Evolutionary conservation across 441 rosid species (phyloP).

Genomic region (Hura crepitans): DNA sequence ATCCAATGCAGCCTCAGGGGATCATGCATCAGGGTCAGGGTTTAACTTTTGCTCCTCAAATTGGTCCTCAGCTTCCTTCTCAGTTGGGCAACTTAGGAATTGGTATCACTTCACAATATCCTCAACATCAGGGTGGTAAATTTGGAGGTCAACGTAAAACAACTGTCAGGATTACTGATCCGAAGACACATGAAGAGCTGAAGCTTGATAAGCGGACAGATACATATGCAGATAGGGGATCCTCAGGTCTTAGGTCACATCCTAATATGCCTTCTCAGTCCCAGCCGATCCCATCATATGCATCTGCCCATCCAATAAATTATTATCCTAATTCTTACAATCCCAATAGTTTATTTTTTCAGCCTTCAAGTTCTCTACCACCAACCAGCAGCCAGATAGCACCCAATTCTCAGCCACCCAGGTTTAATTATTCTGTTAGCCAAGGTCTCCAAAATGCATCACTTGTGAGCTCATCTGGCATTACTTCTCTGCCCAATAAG

Average conservation of each 20-base stretch:
- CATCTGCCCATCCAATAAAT: constrained; percentile 47
- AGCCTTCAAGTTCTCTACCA: constrained; percentile 47
- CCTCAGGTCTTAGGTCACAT: constrained; percentile 57
- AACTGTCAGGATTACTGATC: constrained; percentile 82
- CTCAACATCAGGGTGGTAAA: constrained; percentile 75
- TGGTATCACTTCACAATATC: constrained; percentile 55
- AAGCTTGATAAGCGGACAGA: constrained; percentile 77
- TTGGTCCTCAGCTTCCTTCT: constrained; percentile 63
- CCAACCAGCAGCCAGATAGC: constrained; percentile 54
- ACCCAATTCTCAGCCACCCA: constrained; percentile 56
- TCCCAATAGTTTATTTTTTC: constrained; percentile 44
- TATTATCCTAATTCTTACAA: constrained; percentile 50
- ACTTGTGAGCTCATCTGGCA: constrained; percentile 41
- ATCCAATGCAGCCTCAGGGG: constrained; percentile 75
- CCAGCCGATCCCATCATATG: constrained; percentile 56
- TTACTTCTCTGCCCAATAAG: constrained; percentile 38
- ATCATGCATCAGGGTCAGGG: constrained; percentile 88
- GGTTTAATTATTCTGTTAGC: constrained; percentile 45
- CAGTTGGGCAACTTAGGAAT: constrained; percentile 71
- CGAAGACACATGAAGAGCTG: constrained; percentile 90
- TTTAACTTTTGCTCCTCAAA: constrained; percentile 56
- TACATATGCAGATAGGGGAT: constrained; percentile 49
- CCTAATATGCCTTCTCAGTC: constrained; percentile 60
- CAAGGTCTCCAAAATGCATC: constrained; percentile 63
- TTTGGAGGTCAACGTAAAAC: constrained; percentile 61